A percentile compares a stretch with the other conserved stretches of the same genome.
phyloP scores from a whole-genome alignment of 176 grass and related monocot genomes.

The Pontederia crassipes region DNA sequence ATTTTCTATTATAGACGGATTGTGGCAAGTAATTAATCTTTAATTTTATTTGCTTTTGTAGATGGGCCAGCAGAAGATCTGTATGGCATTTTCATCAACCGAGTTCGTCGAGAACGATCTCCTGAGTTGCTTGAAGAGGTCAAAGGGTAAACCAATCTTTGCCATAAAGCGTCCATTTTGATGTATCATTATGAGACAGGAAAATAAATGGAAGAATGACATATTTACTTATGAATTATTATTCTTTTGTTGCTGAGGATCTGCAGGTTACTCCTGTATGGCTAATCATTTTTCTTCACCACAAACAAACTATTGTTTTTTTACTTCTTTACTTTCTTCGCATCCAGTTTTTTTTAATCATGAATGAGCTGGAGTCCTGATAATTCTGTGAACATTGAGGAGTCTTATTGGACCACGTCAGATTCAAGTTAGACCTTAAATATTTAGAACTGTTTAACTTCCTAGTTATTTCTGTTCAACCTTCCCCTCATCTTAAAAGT shows the following conservation, averaged over 20 bases:
- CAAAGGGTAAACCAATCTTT: conserved; percentile 38
- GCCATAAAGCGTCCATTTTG: not conserved
- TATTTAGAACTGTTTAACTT: too few species aligned
- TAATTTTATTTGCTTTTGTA: conserved; percentile 12
- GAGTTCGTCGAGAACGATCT: conserved; percentile 57
- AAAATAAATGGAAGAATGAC: not conserved
- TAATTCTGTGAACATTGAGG: too few species aligned
- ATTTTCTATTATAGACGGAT: too few species aligned
- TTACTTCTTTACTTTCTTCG: too few species aligned
- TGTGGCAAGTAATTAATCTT: not conserved
- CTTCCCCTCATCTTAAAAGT: not conserved
- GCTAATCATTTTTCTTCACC: too few species aligned
- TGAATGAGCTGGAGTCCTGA: too few species aligned
- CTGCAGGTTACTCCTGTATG: too few species aligned
- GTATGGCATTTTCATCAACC: conserved; percentile 82
- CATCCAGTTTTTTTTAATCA: too few species aligned
- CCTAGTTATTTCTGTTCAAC: too few species aligned
- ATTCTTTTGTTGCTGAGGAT: not conserved
- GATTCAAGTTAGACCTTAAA: too few species aligned
- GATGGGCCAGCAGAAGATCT: conserved; percentile 95
- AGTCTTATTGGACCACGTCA: too few species aligned
- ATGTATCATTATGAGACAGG: not conserved
- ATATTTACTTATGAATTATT: not conserved
- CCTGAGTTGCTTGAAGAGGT: conserved; percentile 66
- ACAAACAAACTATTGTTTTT: too few species aligned